These are phyloP conservation scores for Cryptosporidium tyzzeri DNA, from an alignment of 169 alveolate genomes.

Conservation along the genomic window DNA sequence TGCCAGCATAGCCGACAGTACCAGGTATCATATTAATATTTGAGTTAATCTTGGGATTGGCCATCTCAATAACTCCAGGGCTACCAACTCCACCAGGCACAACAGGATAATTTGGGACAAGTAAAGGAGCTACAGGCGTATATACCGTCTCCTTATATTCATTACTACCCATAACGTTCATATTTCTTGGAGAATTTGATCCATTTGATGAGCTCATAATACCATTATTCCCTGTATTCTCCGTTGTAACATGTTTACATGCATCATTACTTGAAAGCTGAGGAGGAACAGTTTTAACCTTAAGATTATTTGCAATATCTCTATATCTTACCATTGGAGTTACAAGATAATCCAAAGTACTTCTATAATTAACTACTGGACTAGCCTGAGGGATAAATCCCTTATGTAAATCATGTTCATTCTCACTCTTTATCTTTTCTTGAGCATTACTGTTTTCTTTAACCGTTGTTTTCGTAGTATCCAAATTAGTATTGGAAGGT, in stretches of 20 bases:
- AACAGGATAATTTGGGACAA: not conserved
- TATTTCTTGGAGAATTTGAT: slow-evolving; percentile 54
- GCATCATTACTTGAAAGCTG: slow-evolving; percentile 64
- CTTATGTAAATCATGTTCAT: not conserved
- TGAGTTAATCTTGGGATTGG: not conserved
- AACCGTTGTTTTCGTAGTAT: not conserved
- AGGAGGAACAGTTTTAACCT: slow-evolving; percentile 60
- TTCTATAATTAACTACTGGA: slow-evolving; percentile 54
- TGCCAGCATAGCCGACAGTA: not conserved
- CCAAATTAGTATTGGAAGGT: not conserved
- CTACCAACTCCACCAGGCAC: not conserved
- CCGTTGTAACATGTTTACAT: not conserved
- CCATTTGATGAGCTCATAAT: not conserved
- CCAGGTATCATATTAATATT: not conserved
- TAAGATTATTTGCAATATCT: slow-evolving; percentile 48
- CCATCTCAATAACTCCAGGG: not conserved
- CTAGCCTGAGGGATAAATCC: slow-evolving; percentile 71
- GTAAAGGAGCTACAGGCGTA: slow-evolving; percentile 66
- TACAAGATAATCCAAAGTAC: slow-evolving; percentile 61
- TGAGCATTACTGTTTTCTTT: not conserved
- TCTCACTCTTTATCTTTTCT: not conserved
- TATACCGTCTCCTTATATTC: slow-evolving; percentile 58
- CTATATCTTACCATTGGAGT: slow-evolving; percentile 73
- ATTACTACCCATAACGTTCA: slow-evolving; percentile 21
- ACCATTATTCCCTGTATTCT: not conserved